phyloP scores from a whole-genome alignment of 345 rosid genomes.

The Balakata baccata region DNA sequence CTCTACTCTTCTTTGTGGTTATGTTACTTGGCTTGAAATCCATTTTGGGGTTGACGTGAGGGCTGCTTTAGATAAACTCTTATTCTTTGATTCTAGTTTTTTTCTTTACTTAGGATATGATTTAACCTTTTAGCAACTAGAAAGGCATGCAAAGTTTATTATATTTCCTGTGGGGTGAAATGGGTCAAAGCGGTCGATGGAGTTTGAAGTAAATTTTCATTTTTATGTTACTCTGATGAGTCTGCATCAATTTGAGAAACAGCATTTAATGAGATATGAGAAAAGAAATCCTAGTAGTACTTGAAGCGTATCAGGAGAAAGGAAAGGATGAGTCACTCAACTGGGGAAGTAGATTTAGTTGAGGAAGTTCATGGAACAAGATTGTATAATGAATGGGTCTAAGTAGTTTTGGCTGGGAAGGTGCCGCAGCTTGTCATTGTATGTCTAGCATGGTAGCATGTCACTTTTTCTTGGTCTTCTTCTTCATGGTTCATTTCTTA shows the following conservation, averaged over 20 bases:
- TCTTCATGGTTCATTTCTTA: conserved; percentile 3
- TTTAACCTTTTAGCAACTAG: not conserved
- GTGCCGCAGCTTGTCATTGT: not conserved
- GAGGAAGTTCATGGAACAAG: not conserved
- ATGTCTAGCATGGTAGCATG: not conserved
- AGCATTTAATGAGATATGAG: too few species aligned
- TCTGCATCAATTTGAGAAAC: not conserved
- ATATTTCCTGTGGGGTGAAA: not conserved
- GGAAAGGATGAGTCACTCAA: too few species aligned
- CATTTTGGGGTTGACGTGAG: not conserved
- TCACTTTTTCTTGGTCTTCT: not conserved
- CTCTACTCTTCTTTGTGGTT: not conserved
- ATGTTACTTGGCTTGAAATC: not conserved
- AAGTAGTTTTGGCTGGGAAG: not conserved
- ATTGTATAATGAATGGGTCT: not conserved
- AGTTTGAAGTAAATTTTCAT: not conserved
- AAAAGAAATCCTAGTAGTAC: too few species aligned
- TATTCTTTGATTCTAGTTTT: not conserved
- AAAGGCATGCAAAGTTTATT: not conserved
- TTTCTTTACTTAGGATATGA: not conserved
- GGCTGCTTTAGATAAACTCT: not conserved
- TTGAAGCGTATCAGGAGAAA: too few species aligned
- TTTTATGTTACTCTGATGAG: not conserved
- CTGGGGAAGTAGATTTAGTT: too few species aligned
- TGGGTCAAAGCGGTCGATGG: not conserved